These are phyloP conservation scores for Fragaria iinumae DNA, from an alignment of 306 rosid species.

Conservation along the genomic window DNA sequence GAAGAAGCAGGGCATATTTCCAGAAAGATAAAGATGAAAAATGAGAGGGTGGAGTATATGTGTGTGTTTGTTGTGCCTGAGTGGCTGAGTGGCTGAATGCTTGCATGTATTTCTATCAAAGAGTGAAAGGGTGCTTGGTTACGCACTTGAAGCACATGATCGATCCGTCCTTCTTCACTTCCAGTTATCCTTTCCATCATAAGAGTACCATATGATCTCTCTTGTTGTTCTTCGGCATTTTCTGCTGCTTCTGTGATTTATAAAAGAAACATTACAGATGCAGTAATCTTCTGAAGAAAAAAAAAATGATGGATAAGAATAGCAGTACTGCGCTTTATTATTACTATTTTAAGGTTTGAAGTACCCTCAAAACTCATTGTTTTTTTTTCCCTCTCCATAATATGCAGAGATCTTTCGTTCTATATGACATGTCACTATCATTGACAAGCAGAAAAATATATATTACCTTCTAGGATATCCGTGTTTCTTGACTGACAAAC, in stretches of 20 bases:
- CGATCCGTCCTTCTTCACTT: conserved; percentile 73
- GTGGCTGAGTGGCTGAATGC: not conserved
- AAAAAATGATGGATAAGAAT: not conserved
- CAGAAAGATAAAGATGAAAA: not conserved
- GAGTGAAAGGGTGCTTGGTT: conserved; percentile 9
- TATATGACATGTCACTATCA: not conserved
- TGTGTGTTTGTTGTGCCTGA: not conserved
- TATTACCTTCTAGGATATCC: conserved; percentile 57
- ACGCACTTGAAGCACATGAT: conserved; percentile 89
- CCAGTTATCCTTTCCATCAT: conserved; percentile 87
- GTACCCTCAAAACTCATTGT: not conserved
- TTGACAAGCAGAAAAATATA: not conserved
- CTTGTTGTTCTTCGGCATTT: conserved; percentile 56
- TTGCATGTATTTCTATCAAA: not conserved
- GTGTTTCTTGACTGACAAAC: conserved; percentile 65
- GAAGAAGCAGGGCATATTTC: not conserved
- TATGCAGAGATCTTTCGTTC: not conserved
- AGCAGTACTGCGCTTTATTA: not conserved
- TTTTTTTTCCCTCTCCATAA: not conserved
- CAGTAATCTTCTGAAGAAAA: not conserved
- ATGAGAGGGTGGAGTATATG: not conserved
- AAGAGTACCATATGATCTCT: conserved; percentile 70
- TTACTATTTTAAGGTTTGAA: not conserved
- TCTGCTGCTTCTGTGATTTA: conserved; percentile 46
- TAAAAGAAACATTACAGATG: conserved; percentile 5